Evolutionary conservation across 257 asterid genomes (phyloP), one percentile per base, ranked within the genome.

Genomic region (Petrea volubilis): DNA sequence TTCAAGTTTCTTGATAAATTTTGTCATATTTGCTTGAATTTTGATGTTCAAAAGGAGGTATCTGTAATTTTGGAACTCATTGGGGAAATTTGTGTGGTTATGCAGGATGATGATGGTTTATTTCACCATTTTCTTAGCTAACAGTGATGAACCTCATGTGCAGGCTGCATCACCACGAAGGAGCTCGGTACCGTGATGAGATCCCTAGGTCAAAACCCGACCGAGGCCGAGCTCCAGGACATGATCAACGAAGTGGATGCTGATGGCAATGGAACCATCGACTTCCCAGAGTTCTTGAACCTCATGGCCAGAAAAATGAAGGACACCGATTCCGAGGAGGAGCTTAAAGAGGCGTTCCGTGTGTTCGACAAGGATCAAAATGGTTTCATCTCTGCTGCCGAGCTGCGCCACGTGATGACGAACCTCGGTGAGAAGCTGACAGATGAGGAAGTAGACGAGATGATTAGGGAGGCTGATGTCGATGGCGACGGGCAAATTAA

Each of bases 131-230:
- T 7, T 7, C 5, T 43, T 23, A 36, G 15, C 3, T 15, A 67
- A 61, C 14, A 4, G 11, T 27, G 40, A 0, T 17, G 7, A 49
- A 33, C 17, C 28, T 64, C 20, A 0, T 64, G 15, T 76, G n/a
- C 47, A 85, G 90, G 90, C 72, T 85, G 90, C 86, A 85, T 85
- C 78, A 82, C 90, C n/a, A 82, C 90, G 51, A 85, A 82, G 84
- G 90, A 85, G 77, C 88, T 85, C 4, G 90, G 90, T 38, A 85
- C 90, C 0, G 90, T 85, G 80, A 85, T 85, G 90, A 85, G 90
- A 78, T 85, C 90, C 36, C 78, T 85, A 20, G 90, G 90, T 4
- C 90, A 85, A 80, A 85, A 85, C 70, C 90, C 90, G 0, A 85
- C 90, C 0, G 90, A 85, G 68, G 90, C 88, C 4, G 90, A 85